These are phyloP conservation scores for Leersia perrieri DNA, from an alignment of 176 grass and related monocot species.

Conservation along the genomic window DNA sequence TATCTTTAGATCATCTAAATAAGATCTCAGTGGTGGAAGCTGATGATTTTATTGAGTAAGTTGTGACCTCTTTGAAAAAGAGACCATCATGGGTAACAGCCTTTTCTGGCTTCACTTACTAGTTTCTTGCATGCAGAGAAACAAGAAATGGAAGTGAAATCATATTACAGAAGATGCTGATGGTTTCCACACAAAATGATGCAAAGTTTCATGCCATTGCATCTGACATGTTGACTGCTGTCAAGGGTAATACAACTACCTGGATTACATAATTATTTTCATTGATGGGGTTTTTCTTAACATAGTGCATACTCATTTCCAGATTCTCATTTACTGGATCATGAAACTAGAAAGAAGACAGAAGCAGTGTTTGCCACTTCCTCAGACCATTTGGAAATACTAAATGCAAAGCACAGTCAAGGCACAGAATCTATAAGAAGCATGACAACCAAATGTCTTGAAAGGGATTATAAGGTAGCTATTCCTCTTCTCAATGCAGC, in stretches of 20 bases:
- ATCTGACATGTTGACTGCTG: conserved; percentile 49
- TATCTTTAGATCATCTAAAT: conserved; percentile 46
- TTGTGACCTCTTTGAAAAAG: conserved; percentile 23
- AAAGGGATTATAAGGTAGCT: conserved; percentile 64
- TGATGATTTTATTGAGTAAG: conserved; percentile 54
- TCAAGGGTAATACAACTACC: conserved; percentile 52
- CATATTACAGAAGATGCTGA: conserved; percentile 44
- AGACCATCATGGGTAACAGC: neutral
- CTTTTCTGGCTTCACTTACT: conserved; percentile 12
- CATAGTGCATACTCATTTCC: conserved; percentile 7
- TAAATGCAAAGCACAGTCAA: conserved; percentile 49
- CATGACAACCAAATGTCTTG: conserved; percentile 42
- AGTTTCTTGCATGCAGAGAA: conserved; percentile 46
- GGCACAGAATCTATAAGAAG: conserved; percentile 42
- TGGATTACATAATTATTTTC: conserved; percentile 5
- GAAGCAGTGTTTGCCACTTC: conserved; percentile 28
- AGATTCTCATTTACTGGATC: conserved; percentile 55
- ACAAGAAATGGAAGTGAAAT: conserved; percentile 46
- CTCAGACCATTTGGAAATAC: conserved; percentile 33
- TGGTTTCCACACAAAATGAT: conserved; percentile 45
- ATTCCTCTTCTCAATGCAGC: neutral
- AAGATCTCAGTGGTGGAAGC: conserved; percentile 46
- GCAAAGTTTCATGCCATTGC: conserved; percentile 38
- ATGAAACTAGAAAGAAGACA: conserved; percentile 36
- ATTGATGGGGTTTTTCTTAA: conserved; percentile 13